Conservation (phyloP, 2,329 filamentous ascomycete genomes). For the Fusarium musae region DNA sequence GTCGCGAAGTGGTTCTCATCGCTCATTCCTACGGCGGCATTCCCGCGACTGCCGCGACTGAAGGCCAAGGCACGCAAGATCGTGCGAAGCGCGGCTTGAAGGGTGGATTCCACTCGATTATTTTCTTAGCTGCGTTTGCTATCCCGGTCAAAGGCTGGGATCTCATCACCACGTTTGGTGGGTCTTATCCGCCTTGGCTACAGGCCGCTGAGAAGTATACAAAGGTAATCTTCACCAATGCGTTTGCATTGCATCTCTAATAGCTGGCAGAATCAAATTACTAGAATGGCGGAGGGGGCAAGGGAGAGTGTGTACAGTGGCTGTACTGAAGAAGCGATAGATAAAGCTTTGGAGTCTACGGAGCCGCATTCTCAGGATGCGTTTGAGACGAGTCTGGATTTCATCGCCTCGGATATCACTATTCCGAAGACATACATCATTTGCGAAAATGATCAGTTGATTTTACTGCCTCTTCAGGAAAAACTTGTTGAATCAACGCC, state of each 20-base stretch:
- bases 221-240: too few relatives aligned
- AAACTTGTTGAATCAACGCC: conserved; percentile 2
- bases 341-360: background rate
- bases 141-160: conserved; percentile 25
- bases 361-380: conserved; percentile 23
- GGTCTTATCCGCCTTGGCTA: conserved; percentile 8
- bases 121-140: conserved; percentile 19
- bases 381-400: conserved; percentile 16
- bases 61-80: conserved; percentile 1
- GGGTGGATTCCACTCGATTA: conserved; percentile 10
- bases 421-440: conserved; percentile 15
- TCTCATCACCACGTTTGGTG: conserved; percentile 14
- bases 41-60: conserved; percentile 6
- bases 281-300: background rate
- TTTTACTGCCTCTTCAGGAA: background rate
- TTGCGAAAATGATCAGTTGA: conserved; percentile 13
- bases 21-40: conserved; percentile 26
- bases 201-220: background rate
- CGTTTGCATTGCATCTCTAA: too few relatives aligned
- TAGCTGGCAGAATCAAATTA: background rate
- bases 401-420: conserved; percentile 12
- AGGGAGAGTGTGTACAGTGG: background rate
- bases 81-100: background rate
- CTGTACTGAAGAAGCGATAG: background rate
- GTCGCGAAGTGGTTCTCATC: conserved; percentile 1